These are phyloP conservation scores for Hansfordia pulvinata DNA, from an alignment of 2,329 filamentous ascomycete species.

Conservation along the genomic window DNA sequence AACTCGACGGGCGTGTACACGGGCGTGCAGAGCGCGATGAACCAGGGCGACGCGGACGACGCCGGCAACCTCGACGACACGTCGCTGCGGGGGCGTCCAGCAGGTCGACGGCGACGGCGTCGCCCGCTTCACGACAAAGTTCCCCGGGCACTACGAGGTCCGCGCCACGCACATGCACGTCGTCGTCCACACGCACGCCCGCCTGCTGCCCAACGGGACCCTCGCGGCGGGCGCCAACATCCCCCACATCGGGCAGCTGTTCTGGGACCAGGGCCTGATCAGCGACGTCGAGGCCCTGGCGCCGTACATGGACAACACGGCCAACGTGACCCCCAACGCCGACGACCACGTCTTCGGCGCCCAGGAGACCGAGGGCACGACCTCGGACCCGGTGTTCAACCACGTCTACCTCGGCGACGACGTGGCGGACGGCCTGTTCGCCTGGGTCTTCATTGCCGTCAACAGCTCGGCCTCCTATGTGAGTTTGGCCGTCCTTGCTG, in stretches of 20 bases:
- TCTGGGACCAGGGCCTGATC: slow-evolving; percentile 38
- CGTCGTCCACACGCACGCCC: slow-evolving; percentile 18
- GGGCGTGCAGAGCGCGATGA: too few relatives aligned
- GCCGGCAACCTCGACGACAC: too few relatives aligned
- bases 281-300: slow-evolving; percentile 23
- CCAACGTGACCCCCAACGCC: slow-evolving; percentile 26
- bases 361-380: slow-evolving; percentile 26
- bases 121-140: slow-evolving; percentile 18
- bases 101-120: too few relatives aligned
- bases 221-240: slow-evolving; percentile 27
- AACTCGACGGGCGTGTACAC: too few relatives aligned
- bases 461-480: slow-evolving; percentile 19
- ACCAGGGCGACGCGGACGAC: too few relatives aligned
- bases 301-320: slow-evolving; percentile 25
- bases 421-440: slow-evolving; percentile 22
- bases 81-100: too few relatives aligned
- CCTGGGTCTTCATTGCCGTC: slow-evolving; percentile 26
- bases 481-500: too few relatives aligned
- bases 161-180: slow-evolving; percentile 2
- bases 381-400: slow-evolving; percentile 31
- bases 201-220: slow-evolving; percentile 29
- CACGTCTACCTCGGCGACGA: slow-evolving; percentile 30
- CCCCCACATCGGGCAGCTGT: slow-evolving; percentile 40
- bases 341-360: slow-evolving; percentile 31
- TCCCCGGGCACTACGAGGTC: slow-evolving; percentile 22